Percentiles rank a stretch among this genome's conserved stretches.
Conservation (phyloP, 2,329 filamentous ascomycete species). For the Penicillium sp. region DNA sequence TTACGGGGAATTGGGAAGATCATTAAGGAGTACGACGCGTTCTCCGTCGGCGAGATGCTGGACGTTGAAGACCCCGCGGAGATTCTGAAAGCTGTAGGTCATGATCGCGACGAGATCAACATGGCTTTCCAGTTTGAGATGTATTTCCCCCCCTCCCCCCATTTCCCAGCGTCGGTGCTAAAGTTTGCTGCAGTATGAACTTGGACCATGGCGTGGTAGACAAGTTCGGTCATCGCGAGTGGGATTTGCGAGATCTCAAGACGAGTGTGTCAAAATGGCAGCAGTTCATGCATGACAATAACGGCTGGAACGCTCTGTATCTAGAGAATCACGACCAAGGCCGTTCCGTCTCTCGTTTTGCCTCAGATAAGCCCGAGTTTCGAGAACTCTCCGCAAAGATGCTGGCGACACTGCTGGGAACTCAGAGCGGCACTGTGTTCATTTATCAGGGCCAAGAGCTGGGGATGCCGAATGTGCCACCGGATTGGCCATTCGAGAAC, state of each 20-base stretch:
- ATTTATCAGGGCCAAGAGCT: conserved; percentile 72
- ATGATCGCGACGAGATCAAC: conserved; percentile 62
- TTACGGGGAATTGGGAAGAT: conserved; percentile 59
- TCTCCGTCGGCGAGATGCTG: conserved; percentile 67
- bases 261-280: conserved; percentile 62
- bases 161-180: not conserved
- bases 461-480: conserved; percentile 67
- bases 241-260: conserved; percentile 58
- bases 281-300: conserved; percentile 59
- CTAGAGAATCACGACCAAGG: conserved; percentile 70
- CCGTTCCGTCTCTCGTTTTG: conserved; percentile 61
- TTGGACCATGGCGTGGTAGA: conserved; percentile 57
- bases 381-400: conserved; percentile 61
- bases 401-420: conserved; percentile 61
- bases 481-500: conserved; percentile 63
- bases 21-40: conserved; percentile 61
- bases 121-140: conserved; percentile 75
- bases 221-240: conserved; percentile 47
- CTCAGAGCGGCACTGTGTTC: conserved; percentile 66
- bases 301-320: conserved; percentile 68
- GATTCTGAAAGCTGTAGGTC: conserved; percentile 59
- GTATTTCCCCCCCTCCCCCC: not conserved
- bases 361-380: conserved; percentile 53
- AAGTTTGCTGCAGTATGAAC: conserved; percentile 52
- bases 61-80: conserved; percentile 49